phyloP scores from a whole-genome alignment of 148 eudicot genomes.

The Vaccinium macrocarpon region DNA sequence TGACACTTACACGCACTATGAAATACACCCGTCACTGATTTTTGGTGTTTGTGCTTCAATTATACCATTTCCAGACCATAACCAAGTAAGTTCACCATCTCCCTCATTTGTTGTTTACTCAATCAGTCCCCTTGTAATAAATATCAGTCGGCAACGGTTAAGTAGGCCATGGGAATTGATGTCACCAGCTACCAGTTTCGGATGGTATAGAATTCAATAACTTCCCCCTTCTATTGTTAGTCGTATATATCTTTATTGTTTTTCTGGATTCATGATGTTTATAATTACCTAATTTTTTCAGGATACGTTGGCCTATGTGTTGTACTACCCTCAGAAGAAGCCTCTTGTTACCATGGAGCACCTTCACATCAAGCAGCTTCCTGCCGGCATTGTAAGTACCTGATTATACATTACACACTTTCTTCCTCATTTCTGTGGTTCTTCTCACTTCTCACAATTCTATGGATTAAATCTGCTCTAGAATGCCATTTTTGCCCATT shows the following conservation, averaged over 20 bases:
- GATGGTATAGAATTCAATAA: constrained; percentile 50
- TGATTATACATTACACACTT: background rate
- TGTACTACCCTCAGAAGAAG: constrained; percentile 97
- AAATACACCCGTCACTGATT: constrained; percentile 93
- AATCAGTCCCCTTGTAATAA: constrained; percentile 97
- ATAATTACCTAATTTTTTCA: constrained; percentile 18
- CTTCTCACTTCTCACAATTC: constrained; percentile 15
- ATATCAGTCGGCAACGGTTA: constrained; percentile 99
- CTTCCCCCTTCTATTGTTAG: background rate
- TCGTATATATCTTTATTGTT: background rate
- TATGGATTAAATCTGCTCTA: constrained; percentile 20
- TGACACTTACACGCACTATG: constrained; percentile 95
- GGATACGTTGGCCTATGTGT: constrained; percentile 98
- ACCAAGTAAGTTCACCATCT: constrained; percentile 50
- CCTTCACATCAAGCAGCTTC: constrained; percentile 94
- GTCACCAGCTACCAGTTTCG: constrained; percentile 97
- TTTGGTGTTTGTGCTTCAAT: constrained; percentile 99
- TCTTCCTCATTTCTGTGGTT: background rate
- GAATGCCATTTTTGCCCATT: constrained; percentile 98
- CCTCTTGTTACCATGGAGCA: constrained; percentile 99
- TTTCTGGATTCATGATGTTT: constrained; percentile 6
- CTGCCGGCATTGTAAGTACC: constrained; percentile 81
- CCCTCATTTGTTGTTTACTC: constrained; percentile 26
- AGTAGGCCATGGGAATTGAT: constrained; percentile 97
- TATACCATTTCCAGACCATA: constrained; percentile 98